Base-by-base conservation (phyloP, 2,329 filamentous ascomycete genomes). In the Pseudogymnoascus sp. region DNA sequence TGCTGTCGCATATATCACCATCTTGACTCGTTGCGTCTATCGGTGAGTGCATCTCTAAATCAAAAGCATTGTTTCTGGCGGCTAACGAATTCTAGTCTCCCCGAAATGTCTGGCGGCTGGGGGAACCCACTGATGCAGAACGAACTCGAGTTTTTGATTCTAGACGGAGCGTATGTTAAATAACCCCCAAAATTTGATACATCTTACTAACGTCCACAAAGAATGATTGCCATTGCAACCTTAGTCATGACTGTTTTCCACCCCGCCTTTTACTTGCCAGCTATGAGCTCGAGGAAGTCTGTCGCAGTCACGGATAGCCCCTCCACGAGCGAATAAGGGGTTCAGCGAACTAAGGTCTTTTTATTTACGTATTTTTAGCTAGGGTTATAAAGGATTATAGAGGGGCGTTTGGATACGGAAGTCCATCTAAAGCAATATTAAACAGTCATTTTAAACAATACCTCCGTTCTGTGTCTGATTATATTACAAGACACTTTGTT, bases 71-170 rank as follows among this genome's bases (percentile, higher is more conserved):
- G 6, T 24, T 24, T 16, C 24, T 16, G 33, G 19, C 14, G 16
- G 16, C 74, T 72, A 60, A 64, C 50, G 50, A 56, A 21, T 33
- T 33, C 8, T 19, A 56, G 50, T 72, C 67, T 87, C 62, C 81
- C 80, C 1, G 85, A 87, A 71, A 86, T 87, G 82, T 80, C 81
- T 1, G 82, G 82, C 26, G 85, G 85, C 19, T 88, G 84, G 84
- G 82, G 81, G 8, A 86, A 85, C 73, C 70, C 77, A 14, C 82
- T 87, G 70, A 87, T 87, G 83, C 82, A 84, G 67, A 79, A 86
- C 72, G 77, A 87, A 75, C 75, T 77, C 50, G 81, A 80, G 16
- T 87, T 87, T 68, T 78, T 86, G 64, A 79, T 82, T 11, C 77
- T 87, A 40, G 85, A 87, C 68, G 76, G 78, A 65, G 77, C 78